Percentiles rank a stretch among this genome's conserved stretches.
Conservation (phyloP, 441 rosid species). For the Isatis lusitanica region DNA sequence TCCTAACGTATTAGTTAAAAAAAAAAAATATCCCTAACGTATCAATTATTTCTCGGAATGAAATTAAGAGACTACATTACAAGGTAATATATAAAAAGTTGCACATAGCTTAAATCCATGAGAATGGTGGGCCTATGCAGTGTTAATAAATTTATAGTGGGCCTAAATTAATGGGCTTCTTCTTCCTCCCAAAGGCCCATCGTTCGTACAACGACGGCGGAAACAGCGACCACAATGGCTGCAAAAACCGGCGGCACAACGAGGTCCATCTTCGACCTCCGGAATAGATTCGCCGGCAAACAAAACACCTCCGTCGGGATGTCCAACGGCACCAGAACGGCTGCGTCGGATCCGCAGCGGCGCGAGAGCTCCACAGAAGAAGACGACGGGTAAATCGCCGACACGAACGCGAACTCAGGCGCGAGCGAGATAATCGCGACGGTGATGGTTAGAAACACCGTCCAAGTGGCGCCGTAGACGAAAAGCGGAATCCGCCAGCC, state of each 20-base stretch:
- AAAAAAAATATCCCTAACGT: not conserved
- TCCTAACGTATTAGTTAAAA: too few relatives aligned
- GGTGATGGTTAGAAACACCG: slow-evolving; percentile 55
- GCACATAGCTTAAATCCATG: not conserved
- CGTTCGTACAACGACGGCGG: slow-evolving; percentile 69
- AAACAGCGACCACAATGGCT: slow-evolving; percentile 71
- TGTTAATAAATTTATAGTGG: not conserved
- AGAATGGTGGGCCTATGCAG: not conserved
- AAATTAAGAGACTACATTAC: too few relatives aligned
- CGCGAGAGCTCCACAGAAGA: slow-evolving; percentile 35
- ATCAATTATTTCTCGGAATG: not conserved
- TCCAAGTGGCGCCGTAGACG: slow-evolving; percentile 77
- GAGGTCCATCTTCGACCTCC: slow-evolving; percentile 61
- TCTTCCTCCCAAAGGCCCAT: slow-evolving; percentile 54
- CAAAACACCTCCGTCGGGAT: slow-evolving; percentile 66
- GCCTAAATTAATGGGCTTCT: slow-evolving; percentile 28
- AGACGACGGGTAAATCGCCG: slow-evolving; percentile 61
- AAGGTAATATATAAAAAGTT: too few relatives aligned
- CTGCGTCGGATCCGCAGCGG: slow-evolving; percentile 51
- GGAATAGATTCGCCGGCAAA: slow-evolving; percentile 65
- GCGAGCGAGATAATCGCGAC: slow-evolving; percentile 85
- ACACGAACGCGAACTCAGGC: slow-evolving; percentile 77
- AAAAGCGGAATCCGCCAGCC: slow-evolving; percentile 55
- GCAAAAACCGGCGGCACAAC: slow-evolving; percentile 81
- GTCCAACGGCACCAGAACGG: slow-evolving; percentile 68